Evolutionary conservation across 2,329 filamentous ascomycete species (phyloP).

Genomic region (Tetracladium maxilliforme): DNA sequence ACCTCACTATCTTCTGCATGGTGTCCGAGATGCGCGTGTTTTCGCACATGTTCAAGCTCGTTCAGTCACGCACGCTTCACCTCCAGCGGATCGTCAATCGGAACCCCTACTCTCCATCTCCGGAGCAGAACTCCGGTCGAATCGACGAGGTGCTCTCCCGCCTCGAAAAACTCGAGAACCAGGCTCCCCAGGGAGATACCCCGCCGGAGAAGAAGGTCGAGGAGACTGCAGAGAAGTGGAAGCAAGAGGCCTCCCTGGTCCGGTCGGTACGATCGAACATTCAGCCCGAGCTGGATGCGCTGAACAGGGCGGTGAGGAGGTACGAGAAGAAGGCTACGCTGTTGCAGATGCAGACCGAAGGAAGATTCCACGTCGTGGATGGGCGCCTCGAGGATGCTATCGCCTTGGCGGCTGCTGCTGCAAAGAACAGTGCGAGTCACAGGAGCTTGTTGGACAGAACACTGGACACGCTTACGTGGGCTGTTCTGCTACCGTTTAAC

Average conservation of each 20-base stretch:
- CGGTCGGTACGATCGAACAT: constrained; percentile 44
- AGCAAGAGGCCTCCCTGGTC: constrained; percentile 22
- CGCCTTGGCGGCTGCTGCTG: constrained; percentile 64
- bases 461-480: not conserved
- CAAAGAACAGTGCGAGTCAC: constrained; percentile 20
- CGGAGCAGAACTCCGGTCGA: constrained; percentile 22
- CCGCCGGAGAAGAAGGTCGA: too few relatives aligned
- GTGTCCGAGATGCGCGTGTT: constrained; percentile 75
- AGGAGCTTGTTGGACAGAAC: not conserved
- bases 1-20: constrained; percentile 78
- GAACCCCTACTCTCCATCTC: constrained; percentile 31
- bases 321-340: constrained; percentile 82
- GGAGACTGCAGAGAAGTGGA: constrained; percentile 17
- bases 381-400: constrained; percentile 61
- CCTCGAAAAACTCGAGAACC: constrained; percentile 54
- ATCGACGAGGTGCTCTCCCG: constrained; percentile 46
- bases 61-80: constrained; percentile 65
- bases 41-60: constrained; percentile 66
- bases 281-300: constrained; percentile 72
- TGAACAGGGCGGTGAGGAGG: constrained; percentile 75
- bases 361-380: constrained; percentile 58
- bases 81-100: constrained; percentile 59
- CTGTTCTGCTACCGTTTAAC: not conserved
- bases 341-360: constrained; percentile 61
- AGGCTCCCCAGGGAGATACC: constrained; percentile 17